Evolutionary conservation across 306 rosid species (phyloP), one percentile per base, ranked within the genome.

Genomic region (Begonia loranthoides): DNA sequence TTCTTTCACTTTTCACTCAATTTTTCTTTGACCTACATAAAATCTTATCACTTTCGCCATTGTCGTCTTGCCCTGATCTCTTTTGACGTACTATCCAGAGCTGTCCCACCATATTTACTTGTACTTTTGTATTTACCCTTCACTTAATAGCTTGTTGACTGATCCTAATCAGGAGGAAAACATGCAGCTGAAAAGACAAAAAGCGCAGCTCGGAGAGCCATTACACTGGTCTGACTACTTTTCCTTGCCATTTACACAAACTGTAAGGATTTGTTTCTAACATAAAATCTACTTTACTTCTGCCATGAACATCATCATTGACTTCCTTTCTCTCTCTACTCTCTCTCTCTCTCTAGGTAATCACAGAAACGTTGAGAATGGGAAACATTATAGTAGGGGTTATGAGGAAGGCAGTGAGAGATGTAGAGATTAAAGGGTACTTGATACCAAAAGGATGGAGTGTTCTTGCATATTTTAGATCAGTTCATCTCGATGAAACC

Each of bases 371-470:
- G 12, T 61, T 90, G 52, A 76, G 99, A 66, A 66, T 86, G 77
- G 95, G 94, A 57, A 90, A 82, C 64, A 66, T 90, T 28, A 86
- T 90, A 61, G 78, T 56, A 49, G 95, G 94, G 8, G 88, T 82
- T 53, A 82, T 90, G 84, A 46, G 99, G 33, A 90, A 86, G 76
- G 92, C 99, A 52, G 67, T 80, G 83, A 82, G 75, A 67, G 94
- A 90, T 65, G 67, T 90, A 22, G 79, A 80, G 61, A 76, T 90
- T 64, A 90, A 90, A 78, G 94, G 99, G 58, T 55, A 74, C 57
- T 58, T 72, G 4, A 85, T 90, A 78, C 95, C 94, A 61, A 67
- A 80, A 67, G 95, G 94, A 36, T 90, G 95, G 95, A 80, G 83
- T 63, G 85, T 77, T 47, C 71, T 86, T 58, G 52, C 79, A 15